Evolutionary conservation across 1,284 basidiomycete genomes (phyloP).

Genomic region (Mycosarcoma mackinlayi): DNA sequence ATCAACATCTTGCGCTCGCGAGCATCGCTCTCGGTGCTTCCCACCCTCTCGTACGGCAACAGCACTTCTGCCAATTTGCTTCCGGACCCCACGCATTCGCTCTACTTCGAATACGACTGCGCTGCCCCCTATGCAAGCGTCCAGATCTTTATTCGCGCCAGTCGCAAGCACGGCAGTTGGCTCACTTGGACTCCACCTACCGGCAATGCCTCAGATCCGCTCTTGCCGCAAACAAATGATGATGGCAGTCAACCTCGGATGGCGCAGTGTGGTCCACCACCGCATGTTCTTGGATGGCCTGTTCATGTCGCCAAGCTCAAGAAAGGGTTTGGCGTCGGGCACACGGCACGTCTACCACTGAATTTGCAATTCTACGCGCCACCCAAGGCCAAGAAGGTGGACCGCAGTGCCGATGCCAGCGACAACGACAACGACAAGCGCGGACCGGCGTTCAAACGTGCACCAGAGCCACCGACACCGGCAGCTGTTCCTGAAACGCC

Average conservation of each 20-base stretch:
- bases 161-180: constrained; percentile 63
- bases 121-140: constrained; percentile 55
- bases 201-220: constrained; percentile 10
- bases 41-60: constrained; percentile 26
- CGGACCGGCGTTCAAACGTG: constrained; percentile 8
- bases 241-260: constrained; percentile 24
- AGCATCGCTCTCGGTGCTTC: constrained; percentile 36
- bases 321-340: constrained; percentile 47
- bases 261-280: constrained; percentile 51
- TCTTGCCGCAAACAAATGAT: constrained; percentile 4
- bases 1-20: constrained; percentile 33
- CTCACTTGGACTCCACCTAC: constrained; percentile 25
- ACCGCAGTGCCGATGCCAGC: not conserved
- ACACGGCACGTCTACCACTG: constrained; percentile 43
- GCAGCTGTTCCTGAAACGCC: constrained; percentile 45
- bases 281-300: constrained; percentile 61
- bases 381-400: constrained; percentile 30
- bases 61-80: constrained; percentile 6
- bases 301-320: constrained; percentile 54
- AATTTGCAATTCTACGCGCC: constrained; percentile 54
- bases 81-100: constrained; percentile 52
- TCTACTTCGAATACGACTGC: constrained; percentile 64
- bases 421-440: constrained; percentile 15
- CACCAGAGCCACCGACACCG: constrained; percentile 22
- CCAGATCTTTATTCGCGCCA: constrained; percentile 61